phyloP scores from a whole-genome alignment of 225 moss, liverwort and hornwort genomes.

The Antitrichia curtipendula region DNA sequence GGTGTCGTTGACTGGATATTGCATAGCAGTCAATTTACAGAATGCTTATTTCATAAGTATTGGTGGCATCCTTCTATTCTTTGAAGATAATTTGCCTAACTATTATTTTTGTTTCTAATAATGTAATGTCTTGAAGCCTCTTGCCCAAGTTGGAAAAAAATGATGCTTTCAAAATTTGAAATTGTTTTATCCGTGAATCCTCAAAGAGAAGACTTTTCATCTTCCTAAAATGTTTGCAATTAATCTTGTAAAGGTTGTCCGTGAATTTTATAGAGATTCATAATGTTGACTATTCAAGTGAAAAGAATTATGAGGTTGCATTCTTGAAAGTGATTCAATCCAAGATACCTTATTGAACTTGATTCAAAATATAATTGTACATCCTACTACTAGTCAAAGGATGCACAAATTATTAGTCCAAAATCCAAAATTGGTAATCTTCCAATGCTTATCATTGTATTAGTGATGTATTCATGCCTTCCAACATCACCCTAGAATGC shows the following conservation, averaged over 20 bases:
- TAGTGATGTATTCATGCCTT: background rate
- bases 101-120: background rate
- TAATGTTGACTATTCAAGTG: fast-evolving
- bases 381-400: too few relatives aligned
- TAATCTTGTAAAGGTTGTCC: background rate
- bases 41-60: background rate
- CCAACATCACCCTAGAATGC: background rate
- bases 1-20: fast-evolving
- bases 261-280: background rate
- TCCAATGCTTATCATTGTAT: too few relatives aligned
- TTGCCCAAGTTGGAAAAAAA: background rate
- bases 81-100: background rate
- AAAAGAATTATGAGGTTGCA: too few relatives aligned
- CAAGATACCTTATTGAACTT: too few relatives aligned
- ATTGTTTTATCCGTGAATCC: fast-evolving
- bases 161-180: fast-evolving
- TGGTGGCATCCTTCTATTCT: fast-evolving
- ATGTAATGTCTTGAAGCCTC: background rate
- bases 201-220: background rate
- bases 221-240: background rate
- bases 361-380: too few relatives aligned
- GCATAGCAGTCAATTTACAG: background rate
- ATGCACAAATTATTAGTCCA: too few relatives aligned
- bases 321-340: too few relatives aligned
- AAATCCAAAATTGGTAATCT: too few relatives aligned